Evolutionary conservation across 495 filamentous ascomycete species (phyloP).

Genomic region (Hapsidospora chrysogenum): DNA sequence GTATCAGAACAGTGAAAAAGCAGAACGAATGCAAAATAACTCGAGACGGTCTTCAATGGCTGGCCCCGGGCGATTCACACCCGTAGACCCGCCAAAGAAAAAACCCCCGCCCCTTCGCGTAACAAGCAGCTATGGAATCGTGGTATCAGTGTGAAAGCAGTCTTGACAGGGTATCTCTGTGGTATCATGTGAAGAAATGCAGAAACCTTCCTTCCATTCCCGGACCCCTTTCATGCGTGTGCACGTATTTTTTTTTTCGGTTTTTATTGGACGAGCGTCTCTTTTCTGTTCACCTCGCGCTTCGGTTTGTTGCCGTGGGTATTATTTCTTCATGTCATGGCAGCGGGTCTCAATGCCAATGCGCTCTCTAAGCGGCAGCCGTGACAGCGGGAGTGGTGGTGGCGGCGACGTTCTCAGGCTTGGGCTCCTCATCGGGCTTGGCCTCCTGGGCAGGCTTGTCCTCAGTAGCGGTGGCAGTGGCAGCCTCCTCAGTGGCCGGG

Average conservation of each 20-base stretch:
- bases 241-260: constrained; percentile 6
- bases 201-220: constrained; percentile 17
- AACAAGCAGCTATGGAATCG: constrained; percentile 9
- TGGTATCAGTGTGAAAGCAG: constrained; percentile 32
- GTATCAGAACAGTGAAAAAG: not conserved
- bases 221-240: constrained; percentile 6
- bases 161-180: constrained; percentile 36
- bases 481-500: constrained; percentile 22
- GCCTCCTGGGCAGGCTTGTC: constrained; percentile 38
- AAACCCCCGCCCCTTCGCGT: not conserved
- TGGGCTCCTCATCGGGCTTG: constrained; percentile 31
- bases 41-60: too few species aligned
- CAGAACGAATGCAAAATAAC: constrained; percentile 5
- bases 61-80: too few species aligned
- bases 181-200: constrained; percentile 22
- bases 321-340: constrained; percentile 2
- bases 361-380: constrained; percentile 28
- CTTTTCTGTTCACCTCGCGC: constrained; percentile 3
- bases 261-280: constrained; percentile 7
- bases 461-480: constrained; percentile 17
- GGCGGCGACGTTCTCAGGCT: constrained; percentile 12
- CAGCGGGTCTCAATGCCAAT: constrained; percentile 6
- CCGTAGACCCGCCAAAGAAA: too few species aligned
- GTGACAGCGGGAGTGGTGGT: constrained; percentile 21
- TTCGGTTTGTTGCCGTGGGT: constrained; percentile 4